phyloP scores from a whole-genome alignment of 805 yeast genomes.

The Tetrapisispora iriomotensis region DNA sequence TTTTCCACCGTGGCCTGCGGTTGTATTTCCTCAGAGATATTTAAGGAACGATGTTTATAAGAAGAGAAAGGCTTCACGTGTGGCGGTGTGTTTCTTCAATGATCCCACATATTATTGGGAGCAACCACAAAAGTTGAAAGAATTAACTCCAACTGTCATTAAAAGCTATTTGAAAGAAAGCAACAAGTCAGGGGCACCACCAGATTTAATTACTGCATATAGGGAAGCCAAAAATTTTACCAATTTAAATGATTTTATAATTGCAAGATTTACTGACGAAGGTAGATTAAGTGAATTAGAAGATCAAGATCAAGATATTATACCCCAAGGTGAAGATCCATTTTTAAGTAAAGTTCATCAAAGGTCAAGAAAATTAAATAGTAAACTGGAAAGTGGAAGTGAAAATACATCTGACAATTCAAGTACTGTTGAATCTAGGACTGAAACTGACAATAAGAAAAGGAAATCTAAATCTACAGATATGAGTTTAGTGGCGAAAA shows the following conservation, averaged over 20 bases:
- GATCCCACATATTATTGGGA: conserved; percentile 31
- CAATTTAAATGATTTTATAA: conserved; percentile 18
- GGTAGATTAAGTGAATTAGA: conserved; percentile 15
- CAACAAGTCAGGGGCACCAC: conserved; percentile 7
- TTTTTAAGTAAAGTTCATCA: conserved; percentile 8
- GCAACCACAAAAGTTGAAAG: conserved; percentile 18
- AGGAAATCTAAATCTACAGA: not conserved
- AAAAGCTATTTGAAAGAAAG: conserved; percentile 13
- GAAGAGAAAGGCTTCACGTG: conserved; percentile 17
- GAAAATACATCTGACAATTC: not conserved
- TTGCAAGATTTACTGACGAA: conserved; percentile 19
- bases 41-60: conserved; percentile 24
- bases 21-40: conserved; percentile 26
- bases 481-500: not conserved
- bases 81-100: conserved; percentile 29
- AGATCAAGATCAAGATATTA: conserved; percentile 8
- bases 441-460: not conserved
- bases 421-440: not conserved
- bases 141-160: conserved; percentile 10
- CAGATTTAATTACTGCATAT: conserved; percentile 23
- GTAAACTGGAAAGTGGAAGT: not conserved
- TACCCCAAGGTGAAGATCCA: conserved; percentile 24
- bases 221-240: conserved; percentile 19
- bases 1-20: conserved; percentile 31
- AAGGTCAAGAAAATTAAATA: not conserved